Evolutionary conservation across 75 land plant species (phyloP), one percentile per base, ranked within the genome.

Genomic region (Pinus albicaulis): DNA sequence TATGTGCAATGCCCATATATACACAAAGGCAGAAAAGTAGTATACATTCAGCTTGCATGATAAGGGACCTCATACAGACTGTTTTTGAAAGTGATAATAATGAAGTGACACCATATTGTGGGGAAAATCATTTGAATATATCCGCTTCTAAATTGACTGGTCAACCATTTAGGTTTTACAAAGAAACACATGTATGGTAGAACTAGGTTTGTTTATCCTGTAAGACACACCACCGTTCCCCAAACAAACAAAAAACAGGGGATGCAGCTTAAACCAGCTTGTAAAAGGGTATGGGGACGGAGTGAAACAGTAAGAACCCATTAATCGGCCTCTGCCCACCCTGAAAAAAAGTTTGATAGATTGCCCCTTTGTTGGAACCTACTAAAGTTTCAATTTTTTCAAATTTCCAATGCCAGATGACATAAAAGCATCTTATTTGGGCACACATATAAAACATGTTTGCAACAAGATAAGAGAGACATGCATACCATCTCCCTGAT

Each of bases 401-500:
- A 28, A 28, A 5, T 26, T 28, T 63, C 53, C 20, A 63, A 31
- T 28, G 6, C 36, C 66, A 63, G 38, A 64, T 34, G 20, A 28
- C 17, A 19, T 1, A 28, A 28, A 63, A 63, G 66, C 5, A 63
- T 5, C 31, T 63, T 28, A 31, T 64, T 64, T 64, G 34, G n/a
- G 26, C 74, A 56, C 25, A 41, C 10, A 20, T 59, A 48, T 48
- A 48, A 10, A 10, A 48, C 12, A 48, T 10, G 53, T 48, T 48
- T 23, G 41, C 64, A 77, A 74, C n/a, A 64, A 38, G 38, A 41
- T 69, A 14, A 17, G 62, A 55, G 38, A 69, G 24, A 41, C 56
- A 71, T n/a, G 41, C 85, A 62, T 76, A 94, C 97, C 79, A 88
- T 88, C 82, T 94, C 97, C 66, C 74, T 89, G 76, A 94, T 77